Percentiles rank a stretch among this genome's conserved stretches.
Conservation (phyloP, 2,329 filamentous ascomycete species). For the Diplodia intermedia region DNA sequence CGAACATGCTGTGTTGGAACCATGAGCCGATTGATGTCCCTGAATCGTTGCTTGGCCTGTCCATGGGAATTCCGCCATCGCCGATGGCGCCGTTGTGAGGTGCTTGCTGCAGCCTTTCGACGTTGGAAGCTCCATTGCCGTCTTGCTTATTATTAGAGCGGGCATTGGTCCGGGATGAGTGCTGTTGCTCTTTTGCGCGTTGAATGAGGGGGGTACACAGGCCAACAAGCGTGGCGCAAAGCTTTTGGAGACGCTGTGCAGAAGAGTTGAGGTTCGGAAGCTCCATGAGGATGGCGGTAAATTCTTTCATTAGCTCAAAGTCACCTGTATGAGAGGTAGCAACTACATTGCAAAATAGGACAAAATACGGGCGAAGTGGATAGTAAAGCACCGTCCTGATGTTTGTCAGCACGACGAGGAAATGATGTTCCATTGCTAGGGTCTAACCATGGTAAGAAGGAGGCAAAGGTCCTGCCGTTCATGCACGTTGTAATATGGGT, state of each 20-base stretch:
- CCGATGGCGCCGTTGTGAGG: neutral
- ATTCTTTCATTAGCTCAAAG: slow-evolving; percentile 43
- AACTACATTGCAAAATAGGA: slow-evolving; percentile 48
- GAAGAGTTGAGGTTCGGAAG: slow-evolving; percentile 43
- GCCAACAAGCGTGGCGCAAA: slow-evolving; percentile 42
- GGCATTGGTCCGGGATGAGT: neutral
- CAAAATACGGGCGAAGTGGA: slow-evolving; percentile 45
- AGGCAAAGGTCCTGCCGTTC: slow-evolving; percentile 43
- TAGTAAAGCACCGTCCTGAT: slow-evolving; percentile 45
- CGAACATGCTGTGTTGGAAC: slow-evolving; percentile 11
- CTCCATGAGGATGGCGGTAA: slow-evolving; percentile 41
- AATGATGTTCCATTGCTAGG: neutral
- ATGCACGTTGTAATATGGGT: slow-evolving; percentile 39
- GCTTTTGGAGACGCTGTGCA: slow-evolving; percentile 40
- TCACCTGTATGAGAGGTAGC: slow-evolving; percentile 43
- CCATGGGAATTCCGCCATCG: neutral
- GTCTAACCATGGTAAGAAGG: slow-evolving; percentile 38
- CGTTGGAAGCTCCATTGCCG: neutral
- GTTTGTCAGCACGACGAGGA: neutral
- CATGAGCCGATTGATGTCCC: neutral
- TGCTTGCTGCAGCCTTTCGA: neutral
- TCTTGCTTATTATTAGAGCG: neutral
- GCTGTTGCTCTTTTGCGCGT: slow-evolving; percentile 29
- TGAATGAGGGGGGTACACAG: slow-evolving; percentile 43
- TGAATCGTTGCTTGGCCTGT: neutral